Percentiles rank a stretch among this genome's conserved stretches.
Evolutionary conservation across 345 rosid species (phyloP).

Genomic region (Arabis hirsuta): DNA sequence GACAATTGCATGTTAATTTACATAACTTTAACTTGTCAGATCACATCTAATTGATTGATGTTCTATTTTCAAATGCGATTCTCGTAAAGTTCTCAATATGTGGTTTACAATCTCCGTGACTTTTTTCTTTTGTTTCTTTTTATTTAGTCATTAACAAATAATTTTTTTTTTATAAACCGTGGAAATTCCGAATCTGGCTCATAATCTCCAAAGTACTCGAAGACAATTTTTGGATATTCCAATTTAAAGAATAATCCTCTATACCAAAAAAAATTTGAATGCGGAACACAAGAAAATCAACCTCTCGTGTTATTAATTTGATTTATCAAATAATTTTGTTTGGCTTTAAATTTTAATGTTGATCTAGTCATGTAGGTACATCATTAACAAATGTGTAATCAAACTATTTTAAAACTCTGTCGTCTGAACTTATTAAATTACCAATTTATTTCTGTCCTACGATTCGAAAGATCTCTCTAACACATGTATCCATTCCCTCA

Average conservation of each 20-base stretch:
- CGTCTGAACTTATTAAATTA: background rate
- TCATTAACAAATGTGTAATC: background rate
- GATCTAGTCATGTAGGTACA: no score
- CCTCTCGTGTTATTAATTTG: no score
- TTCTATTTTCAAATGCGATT: slow-evolving; percentile 29
- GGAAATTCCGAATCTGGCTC: no score
- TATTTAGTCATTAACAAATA: slow-evolving; percentile 15
- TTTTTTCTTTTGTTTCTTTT: background rate
- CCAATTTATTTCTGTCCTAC: slow-evolving; percentile 2
- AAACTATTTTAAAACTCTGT: background rate
- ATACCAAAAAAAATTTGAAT: no score
- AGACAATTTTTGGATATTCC: no score
- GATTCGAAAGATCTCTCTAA: slow-evolving; percentile 29
- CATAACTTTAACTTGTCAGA: slow-evolving; percentile 30
- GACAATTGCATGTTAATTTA: background rate
- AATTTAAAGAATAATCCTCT: no score
- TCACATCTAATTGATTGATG: slow-evolving; percentile 31
- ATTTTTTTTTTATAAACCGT: no score
- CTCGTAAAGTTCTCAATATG: slow-evolving; percentile 38
- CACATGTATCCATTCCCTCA: background rate
- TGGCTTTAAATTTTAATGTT: background rate
- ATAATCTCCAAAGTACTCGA: no score
- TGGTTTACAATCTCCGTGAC: slow-evolving; percentile 34
- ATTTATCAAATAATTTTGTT: slow-evolving; percentile 7
- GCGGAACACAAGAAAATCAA: no score